Conservation (phyloP, 768 basidiomycete genomes). For the Mycena floridula region DNA sequence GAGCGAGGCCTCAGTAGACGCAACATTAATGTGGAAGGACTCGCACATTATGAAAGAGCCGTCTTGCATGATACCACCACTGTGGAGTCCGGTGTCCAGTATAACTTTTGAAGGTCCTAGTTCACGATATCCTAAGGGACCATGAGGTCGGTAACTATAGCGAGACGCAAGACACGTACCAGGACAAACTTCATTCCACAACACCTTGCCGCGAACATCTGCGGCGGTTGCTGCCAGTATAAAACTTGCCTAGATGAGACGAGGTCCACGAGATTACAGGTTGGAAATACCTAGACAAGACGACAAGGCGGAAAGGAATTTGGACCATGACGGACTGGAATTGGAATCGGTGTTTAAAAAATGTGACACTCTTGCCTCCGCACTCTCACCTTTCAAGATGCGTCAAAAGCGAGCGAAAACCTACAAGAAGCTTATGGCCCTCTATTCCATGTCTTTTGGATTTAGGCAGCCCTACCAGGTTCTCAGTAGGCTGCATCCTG, state of each 20-base stretch:
- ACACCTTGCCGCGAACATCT: slow-evolving; percentile 56
- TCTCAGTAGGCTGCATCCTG: slow-evolving; percentile 48
- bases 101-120: slow-evolving; percentile 55
- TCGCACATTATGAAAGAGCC: slow-evolving; percentile 68
- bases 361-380: too few relatives aligned
- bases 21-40: slow-evolving; percentile 1
- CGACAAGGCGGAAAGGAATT: too few relatives aligned
- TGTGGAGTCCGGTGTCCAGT: slow-evolving; percentile 52
- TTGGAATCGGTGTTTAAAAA: too few relatives aligned
- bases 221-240: slow-evolving; percentile 23
- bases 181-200: slow-evolving; percentile 68
- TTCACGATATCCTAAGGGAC: slow-evolving; percentile 25
- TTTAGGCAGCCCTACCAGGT: slow-evolving; percentile 95
- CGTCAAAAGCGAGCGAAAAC: slow-evolving; percentile 93
- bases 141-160: too few relatives aligned
- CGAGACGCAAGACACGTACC: slow-evolving; percentile 29
- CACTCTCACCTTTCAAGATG: slow-evolving; percentile 68
- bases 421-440: slow-evolving; percentile 89
- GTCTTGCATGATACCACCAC: slow-evolving; percentile 45
- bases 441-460: slow-evolving; percentile 82
- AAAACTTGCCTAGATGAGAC: too few relatives aligned
- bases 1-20: slow-evolving; percentile 1
- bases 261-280: neutral
- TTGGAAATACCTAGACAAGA: neutral
- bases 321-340: too few relatives aligned